Base-by-base conservation (phyloP, 2,329 filamentous ascomycete species). In the Arachnopeziza araneosa region DNA sequence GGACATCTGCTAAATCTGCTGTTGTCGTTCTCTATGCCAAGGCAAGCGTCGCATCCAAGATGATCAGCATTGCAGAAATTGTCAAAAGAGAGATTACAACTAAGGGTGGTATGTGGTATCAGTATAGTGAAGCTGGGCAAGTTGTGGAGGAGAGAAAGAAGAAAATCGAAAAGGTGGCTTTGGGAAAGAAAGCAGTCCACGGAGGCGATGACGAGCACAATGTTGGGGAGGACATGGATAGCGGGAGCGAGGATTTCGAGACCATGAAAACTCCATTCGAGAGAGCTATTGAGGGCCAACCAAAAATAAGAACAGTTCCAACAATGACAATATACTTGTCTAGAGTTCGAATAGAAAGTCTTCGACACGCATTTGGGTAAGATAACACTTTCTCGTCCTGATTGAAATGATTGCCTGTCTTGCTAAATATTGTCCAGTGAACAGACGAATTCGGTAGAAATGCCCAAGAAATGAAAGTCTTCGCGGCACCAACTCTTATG, bases 1-100 rank as follows among this genome's bases (percentile, higher is more conserved):
- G 58, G 21, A 57, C 62, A 2, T 62, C 64, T 3, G 53, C 64
- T 5, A 76, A 76, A 62, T 72, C 75, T 1, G 67, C 63, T 21
- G 63, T 83, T 0, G 69, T 78, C 9, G 65, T 74, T 44, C 62
- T 80, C 10, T 67, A 70, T 51, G 74, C 78, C 17, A 74, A 75
- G 56, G 70, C 73, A 2, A 64, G 66, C 17, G 70, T 68, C 2
- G 79, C 83, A 1, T 79, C 78, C 72, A 92, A 91, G 72, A 77
- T 90, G 67, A 82, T 90, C 66, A 87, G 83, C 3, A 80, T 91
- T 52, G 79, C 80, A 52, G 88, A 91, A 72, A 85, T 89, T 48
- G 80, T 79, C 59, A 87, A 88, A 71, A 75, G 81, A 49, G 75
- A 84, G 53, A 73, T 88, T 56, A 74, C 68, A 32, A 76, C 78